Evolutionary conservation across 2,329 filamentous ascomycete genomes (phyloP), one percentile per base, ranked within the genome.

Genomic region (Ascochyta clinopodiicola): DNA sequence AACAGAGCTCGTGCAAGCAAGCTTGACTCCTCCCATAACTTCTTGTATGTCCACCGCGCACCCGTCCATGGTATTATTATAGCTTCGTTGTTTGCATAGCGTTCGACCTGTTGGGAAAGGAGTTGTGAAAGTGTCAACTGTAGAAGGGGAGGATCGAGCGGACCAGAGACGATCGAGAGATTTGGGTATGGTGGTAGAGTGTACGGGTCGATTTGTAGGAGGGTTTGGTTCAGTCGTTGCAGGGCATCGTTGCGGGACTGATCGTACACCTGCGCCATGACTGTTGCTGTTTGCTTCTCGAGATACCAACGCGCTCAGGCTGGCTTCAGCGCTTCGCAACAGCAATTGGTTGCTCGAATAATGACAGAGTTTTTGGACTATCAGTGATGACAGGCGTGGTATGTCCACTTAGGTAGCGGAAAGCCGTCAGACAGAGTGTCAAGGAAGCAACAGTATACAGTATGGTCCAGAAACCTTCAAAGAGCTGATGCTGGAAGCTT

Each of bases 1-100:
- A 91, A 75, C 56, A 93, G 75, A 27, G 75, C 75, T 59, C 75
- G 62, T 13, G 78, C 77, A 7, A 80, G 64, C 12, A 69, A 51
- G 50, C 68, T 73, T 17, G 76, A 78, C 50, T 78, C 74, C 9
- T 75, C 67, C 65, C 68, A 72, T 47, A 79, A 60, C 27, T 71
- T 66, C 44, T 73, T 64, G 10, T 89, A 88, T 45, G 85, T 86
- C 89, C 89, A 92, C 66, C 90, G 81, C 4, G 88, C 84, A 1
- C 86, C 86, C 0, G 89, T 92, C 89, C 89, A 92, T 0, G 89
- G 88, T 45, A 90, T 88, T 22, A 92, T 82, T 37, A 93, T 75
- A 57, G 86, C 89, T 70, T 92, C 89, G 49, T 84, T 81, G 45
- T 83, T 80, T 22, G 86, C 84, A 72, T 89, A 86, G 43, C 86